These are phyloP conservation scores for Debaryomyces maramus DNA, from an alignment of 805 yeast genomes.

Conservation along the genomic window DNA sequence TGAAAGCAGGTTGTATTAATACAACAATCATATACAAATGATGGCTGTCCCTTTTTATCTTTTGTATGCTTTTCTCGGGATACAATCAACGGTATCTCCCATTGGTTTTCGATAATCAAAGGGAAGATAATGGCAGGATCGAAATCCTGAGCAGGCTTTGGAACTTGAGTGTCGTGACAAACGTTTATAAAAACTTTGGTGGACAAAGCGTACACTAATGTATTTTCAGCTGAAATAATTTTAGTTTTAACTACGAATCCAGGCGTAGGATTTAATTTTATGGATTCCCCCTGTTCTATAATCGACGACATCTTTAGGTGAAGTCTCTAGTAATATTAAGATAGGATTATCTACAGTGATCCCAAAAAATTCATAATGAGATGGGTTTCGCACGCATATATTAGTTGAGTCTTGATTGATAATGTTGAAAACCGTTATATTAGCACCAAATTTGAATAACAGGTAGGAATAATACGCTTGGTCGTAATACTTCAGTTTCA, in stretches of 20 bases:
- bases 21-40: slow-evolving; percentile 78
- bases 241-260: slow-evolving; percentile 74
- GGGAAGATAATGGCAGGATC: slow-evolving; percentile 60
- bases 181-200: slow-evolving; percentile 78
- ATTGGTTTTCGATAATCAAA: slow-evolving; percentile 63
- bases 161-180: slow-evolving; percentile 66
- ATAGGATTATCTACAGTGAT: too few species aligned
- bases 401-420: too few species aligned
- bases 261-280: slow-evolving; percentile 52
- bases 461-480: too few species aligned
- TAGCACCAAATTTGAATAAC: too few species aligned
- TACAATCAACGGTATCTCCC: slow-evolving; percentile 84
- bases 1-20: slow-evolving; percentile 61
- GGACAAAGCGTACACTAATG: slow-evolving; percentile 25
- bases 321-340: too few species aligned
- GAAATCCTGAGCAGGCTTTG: slow-evolving; percentile 56
- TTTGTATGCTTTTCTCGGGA: slow-evolving; percentile 53
- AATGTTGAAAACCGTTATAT: too few species aligned
- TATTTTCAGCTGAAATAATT: slow-evolving; percentile 37
- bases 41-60: slow-evolving; percentile 70
- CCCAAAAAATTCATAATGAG: too few species aligned
- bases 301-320: slow-evolving; percentile 5
- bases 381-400: neutral
- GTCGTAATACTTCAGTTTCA: too few species aligned
- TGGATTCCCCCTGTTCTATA: slow-evolving; percentile 13